Conservation (phyloP, 1,139 yeast species). For the Yamadazyma siamensis region DNA sequence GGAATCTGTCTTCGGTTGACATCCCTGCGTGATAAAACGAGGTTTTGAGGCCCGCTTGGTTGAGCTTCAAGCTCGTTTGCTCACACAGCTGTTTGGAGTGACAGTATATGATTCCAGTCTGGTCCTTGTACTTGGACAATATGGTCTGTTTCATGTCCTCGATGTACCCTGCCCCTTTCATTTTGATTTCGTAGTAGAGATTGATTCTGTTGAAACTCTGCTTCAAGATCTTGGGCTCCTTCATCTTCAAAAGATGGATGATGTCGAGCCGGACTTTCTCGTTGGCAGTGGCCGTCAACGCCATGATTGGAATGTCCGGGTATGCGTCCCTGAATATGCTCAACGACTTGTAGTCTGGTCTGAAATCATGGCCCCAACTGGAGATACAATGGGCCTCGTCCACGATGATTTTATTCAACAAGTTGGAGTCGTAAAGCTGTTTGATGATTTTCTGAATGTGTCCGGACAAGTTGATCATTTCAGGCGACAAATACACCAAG, state of each 20-base stretch:
- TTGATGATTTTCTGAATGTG: conserved; percentile 66
- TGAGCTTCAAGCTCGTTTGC: conserved; percentile 63
- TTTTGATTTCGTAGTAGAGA: conserved; percentile 71
- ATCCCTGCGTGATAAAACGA: conserved; percentile 93
- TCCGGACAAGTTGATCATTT: conserved; percentile 80
- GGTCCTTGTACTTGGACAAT: conserved; percentile 45
- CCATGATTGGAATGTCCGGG: conserved; percentile 88
- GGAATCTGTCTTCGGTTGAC: conserved; percentile 68
- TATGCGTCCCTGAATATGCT: conserved; percentile 67
- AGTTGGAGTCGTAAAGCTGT: conserved; percentile 49
- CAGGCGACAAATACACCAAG: conserved; percentile 89
- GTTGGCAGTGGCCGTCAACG: conserved; percentile 96
- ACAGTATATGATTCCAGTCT: conserved; percentile 90
- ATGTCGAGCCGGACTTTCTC: conserved; percentile 88
- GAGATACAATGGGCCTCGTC: conserved; percentile 99
- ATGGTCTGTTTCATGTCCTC: conserved; percentile 63
- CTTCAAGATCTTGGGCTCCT: conserved; percentile 51
- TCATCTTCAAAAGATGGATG: conserved; percentile 63
- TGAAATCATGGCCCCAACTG: conserved; percentile 98
- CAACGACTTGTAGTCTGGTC: conserved; percentile 91
- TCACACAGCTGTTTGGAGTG: conserved; percentile 90
- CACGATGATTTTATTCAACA: conserved; percentile 82
- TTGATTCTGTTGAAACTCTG: conserved; percentile 92
- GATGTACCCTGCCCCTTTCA: conserved; percentile 55
- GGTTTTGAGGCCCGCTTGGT: conserved; percentile 58